phyloP scores from a whole-genome alignment of 2,329 filamentous ascomycete genomes.

The Lecanicillium sp. region DNA sequence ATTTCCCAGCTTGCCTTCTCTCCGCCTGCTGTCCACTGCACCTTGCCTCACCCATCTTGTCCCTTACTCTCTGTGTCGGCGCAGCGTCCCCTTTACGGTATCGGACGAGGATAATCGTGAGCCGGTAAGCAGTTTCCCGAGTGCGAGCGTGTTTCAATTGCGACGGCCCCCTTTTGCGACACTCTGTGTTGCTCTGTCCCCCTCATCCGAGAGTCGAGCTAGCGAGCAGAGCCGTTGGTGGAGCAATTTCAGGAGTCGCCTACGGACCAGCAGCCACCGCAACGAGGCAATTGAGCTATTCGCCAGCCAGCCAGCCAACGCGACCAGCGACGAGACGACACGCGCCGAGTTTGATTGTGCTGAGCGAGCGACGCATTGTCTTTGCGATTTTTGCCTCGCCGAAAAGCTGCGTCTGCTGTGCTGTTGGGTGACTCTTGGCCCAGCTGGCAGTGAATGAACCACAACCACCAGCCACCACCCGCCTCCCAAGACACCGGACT shows the following conservation, averaged over 20 bases:
- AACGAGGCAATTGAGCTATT: neutral
- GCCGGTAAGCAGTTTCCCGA: constrained; percentile 5
- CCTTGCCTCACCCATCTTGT: constrained; percentile 3
- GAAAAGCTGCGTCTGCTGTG: no score
- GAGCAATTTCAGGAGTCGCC: constrained; percentile 8
- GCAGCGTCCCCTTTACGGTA: constrained; percentile 1
- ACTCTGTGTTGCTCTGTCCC: constrained; percentile 3
- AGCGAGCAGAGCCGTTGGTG: constrained; percentile 5
- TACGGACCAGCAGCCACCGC: constrained; percentile 2
- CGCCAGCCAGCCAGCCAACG: no score
- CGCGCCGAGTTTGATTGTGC: no score
- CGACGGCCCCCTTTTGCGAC: constrained; percentile 4
- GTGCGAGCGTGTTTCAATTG: constrained; percentile 4
- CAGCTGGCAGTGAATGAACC: no score
- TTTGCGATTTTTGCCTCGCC: no score
- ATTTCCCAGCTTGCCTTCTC: constrained; percentile 9
- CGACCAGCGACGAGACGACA: no score
- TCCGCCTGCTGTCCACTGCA: constrained; percentile 1
- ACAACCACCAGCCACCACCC: no score
- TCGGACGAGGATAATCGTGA: neutral
- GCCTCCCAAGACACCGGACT: no score
- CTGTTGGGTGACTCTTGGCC: no score
- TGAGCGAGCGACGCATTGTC: no score
- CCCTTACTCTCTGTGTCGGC: neutral
- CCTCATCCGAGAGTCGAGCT: neutral